Conservation (phyloP, 2,329 filamentous ascomycete genomes). For the Alternaria gaisen region DNA sequence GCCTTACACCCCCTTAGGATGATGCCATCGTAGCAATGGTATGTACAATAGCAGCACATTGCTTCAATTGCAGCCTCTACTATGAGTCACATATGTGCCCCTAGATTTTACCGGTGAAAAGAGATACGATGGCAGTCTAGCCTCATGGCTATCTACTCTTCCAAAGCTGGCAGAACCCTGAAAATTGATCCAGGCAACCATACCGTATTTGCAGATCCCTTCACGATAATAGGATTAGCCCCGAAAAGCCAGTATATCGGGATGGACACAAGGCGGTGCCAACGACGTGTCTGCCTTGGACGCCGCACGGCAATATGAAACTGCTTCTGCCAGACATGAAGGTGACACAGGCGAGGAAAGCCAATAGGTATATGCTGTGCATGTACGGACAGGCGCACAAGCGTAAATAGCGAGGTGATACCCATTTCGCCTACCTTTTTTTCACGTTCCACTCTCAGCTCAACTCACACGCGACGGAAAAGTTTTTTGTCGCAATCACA, state of each 20-base stretch:
- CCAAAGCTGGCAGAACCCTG: neutral
- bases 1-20: neutral
- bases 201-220: neutral
- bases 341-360: conserved; percentile 1
- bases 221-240: neutral
- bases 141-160: neutral
- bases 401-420: conserved; percentile 1
- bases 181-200: neutral
- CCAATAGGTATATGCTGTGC: neutral
- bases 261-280: neutral
- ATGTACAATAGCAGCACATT: neutral
- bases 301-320: neutral
- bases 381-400: neutral
- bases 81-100: neutral
- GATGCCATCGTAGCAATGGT: neutral
- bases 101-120: neutral
- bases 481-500: neutral
- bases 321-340: neutral
- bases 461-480: neutral
- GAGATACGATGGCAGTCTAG: neutral
- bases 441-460: neutral
- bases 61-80: neutral
- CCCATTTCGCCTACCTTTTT: neutral
- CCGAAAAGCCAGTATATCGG: neutral
- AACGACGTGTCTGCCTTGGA: neutral